These are phyloP conservation scores for Candida glaebosa DNA, from an alignment of 805 yeast genomes.

Conservation along the genomic window DNA sequence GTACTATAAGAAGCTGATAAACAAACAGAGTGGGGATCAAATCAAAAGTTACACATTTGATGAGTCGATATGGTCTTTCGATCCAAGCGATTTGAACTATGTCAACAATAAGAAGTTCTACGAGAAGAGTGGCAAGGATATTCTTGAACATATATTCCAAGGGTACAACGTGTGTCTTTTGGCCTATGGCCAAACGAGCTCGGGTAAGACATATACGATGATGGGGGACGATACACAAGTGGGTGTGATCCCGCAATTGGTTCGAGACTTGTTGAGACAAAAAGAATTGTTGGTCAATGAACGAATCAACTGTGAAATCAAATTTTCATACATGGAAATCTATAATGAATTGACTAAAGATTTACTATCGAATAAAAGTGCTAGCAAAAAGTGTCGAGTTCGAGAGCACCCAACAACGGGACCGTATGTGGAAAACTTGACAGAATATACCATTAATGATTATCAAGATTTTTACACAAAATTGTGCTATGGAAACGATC, in stretches of 20 bases:
- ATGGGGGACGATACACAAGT: constrained; percentile 35
- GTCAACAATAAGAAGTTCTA: constrained; percentile 53
- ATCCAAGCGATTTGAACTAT: constrained; percentile 19
- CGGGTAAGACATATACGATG: constrained; percentile 43
- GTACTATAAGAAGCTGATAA: constrained; percentile 1
- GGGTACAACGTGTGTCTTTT: constrained; percentile 42
- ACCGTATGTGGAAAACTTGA: constrained; percentile 68
- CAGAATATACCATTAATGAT: constrained; percentile 48
- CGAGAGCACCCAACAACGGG: constrained; percentile 66
- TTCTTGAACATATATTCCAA: constrained; percentile 47
- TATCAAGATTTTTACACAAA: constrained; percentile 46
- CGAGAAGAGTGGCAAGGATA: constrained; percentile 51
- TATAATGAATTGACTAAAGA: constrained; percentile 78
- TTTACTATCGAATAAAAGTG: constrained; percentile 33
- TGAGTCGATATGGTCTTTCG: constrained; percentile 17
- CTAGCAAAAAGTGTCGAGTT: constrained; percentile 37
- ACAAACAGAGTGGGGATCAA: constrained; percentile 7
- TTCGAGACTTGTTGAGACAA: constrained; percentile 49
- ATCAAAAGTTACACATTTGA: constrained; percentile 15
- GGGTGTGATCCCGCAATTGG: constrained; percentile 41
- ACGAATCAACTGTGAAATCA: constrained; percentile 34
- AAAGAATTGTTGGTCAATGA: constrained; percentile 35
- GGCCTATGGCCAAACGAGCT: constrained; percentile 43
- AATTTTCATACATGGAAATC: constrained; percentile 66
- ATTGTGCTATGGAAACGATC: constrained; percentile 48